Percentiles rank a stretch among this genome's conserved stretches.
Evolutionary conservation across 2,329 filamentous ascomycete species (phyloP).

Genomic region (Exophiala sp.): DNA sequence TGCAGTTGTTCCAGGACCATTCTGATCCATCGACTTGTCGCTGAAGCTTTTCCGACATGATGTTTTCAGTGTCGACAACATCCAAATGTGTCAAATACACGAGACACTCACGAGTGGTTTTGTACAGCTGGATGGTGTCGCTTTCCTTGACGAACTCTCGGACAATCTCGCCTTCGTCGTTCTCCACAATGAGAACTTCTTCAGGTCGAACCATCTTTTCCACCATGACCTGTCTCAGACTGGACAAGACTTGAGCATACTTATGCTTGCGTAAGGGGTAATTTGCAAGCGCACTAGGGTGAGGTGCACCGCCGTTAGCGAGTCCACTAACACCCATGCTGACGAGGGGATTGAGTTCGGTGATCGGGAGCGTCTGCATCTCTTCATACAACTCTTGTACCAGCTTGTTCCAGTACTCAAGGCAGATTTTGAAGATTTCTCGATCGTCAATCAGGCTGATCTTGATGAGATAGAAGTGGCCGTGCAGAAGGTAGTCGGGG

Average conservation of each 20-base stretch:
- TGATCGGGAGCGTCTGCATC: slow-evolving; percentile 93
- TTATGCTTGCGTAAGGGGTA: slow-evolving; percentile 97
- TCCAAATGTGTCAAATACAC: slow-evolving; percentile 97
- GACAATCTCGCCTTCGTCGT: slow-evolving; percentile 97
- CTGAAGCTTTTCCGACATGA: slow-evolving; percentile 98
- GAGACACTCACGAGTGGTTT: slow-evolving; percentile 93
- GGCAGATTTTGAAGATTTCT: slow-evolving; percentile 98
- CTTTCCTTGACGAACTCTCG: slow-evolving; percentile 99
- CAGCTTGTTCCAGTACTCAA: slow-evolving; percentile 98
- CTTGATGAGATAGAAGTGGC: slow-evolving; percentile 94
- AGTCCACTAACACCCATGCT: slow-evolving; percentile 66
- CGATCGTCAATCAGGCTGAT: slow-evolving; percentile 98
- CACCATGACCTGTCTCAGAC: slow-evolving; percentile 95
- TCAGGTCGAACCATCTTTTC: slow-evolving; percentile 99
- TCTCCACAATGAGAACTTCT: slow-evolving; percentile 98
- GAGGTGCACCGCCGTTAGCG: slow-evolving; percentile 73
- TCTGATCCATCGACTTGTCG: slow-evolving; percentile 91
- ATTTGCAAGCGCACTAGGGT: slow-evolving; percentile 76
- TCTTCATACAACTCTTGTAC: slow-evolving; percentile 98
- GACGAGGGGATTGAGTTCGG: slow-evolving; percentile 83
- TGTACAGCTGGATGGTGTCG: slow-evolving; percentile 98
- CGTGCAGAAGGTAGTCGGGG: slow-evolving; percentile 87
- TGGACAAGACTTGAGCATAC: slow-evolving; percentile 88
- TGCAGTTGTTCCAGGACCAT: slow-evolving; percentile 99
- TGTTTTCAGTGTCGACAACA: slow-evolving; percentile 93